Base-by-base conservation (phyloP, 345 rosid genomes). In the Linum tenue region DNA sequence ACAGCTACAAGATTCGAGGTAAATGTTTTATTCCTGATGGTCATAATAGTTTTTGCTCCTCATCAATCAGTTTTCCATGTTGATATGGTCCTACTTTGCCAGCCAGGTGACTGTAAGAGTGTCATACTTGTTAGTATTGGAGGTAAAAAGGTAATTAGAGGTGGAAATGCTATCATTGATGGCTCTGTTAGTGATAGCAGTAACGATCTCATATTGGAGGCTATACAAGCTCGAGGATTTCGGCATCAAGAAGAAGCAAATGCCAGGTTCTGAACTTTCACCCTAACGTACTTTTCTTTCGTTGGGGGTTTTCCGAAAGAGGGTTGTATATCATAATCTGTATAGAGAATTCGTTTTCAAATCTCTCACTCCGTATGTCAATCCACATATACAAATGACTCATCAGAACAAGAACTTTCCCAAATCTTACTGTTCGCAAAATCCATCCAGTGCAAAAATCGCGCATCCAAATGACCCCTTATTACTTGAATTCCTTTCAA, bases 1-100 rank as follows among this genome's bases (percentile, higher is more conserved):
- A 92, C 96, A 60, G 99, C 99, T 73, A 77, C 81, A 40, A 76
- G 99, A 70, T 92, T 92, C 77, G 99, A 92, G 99, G 99, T 92
- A 73, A 40, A 67, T 42, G 56, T 76, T 73, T 63, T 3, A 2
- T 10, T 48, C 3, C 53, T 48, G 14, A 41, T 41, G 9, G 31
- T 22, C 31, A 22, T 22, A 22, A 22, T 22, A 22, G 31, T 22
- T 22, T 68, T 64, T 43, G 11, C 57, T 67, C 11, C 58, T 66
- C 65, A 68, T 67, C 39, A 51, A 57, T 12, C 15, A 42, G 60
- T 59, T 10, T 12, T 12, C 36, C 11, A 14, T 16, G 5, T 39
- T 36, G 59, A 48, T 69, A 59, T 48, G 41, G 2, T 48, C 70
- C 48, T 76, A 61, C 71, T 77, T 82, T 80, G 62, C 35, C 82